Base-by-base conservation (phyloP, 768 basidiomycete genomes). In the Tylopilus subfusipes region DNA sequence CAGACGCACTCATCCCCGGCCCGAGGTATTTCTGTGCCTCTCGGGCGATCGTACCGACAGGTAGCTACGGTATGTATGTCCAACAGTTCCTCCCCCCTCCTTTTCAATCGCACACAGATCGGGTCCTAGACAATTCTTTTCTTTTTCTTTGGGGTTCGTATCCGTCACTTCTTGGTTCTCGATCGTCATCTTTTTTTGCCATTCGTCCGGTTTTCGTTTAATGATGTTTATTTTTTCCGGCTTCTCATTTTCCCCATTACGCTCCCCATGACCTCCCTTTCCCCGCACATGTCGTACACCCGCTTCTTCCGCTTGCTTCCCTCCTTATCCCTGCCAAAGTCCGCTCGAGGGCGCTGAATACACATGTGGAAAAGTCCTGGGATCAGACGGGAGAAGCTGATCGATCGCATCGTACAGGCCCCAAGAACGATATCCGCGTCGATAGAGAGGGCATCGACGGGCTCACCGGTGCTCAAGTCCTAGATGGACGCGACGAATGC, bases 401-500 rank as follows among this genome's bases (percentile, higher is more conserved):
- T 52, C 34, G 39, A 31, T 8, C 5, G 31, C 2, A 38, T 22
- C 11, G 5, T 51, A 21, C 25, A 86, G 84, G 84, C 19, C 83
- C 84, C 2, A 82, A 79, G 65, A 77, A 78, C 62, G 61, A 65
- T 0, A 58, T 82, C 10, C 70, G 76, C 53, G 64, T 76, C 2
- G 74, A 77, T 48, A 64, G 65, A 42, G 79, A 83, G 54, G 83
- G n/a, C n/a, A 18, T 83, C 9, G 81, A 86, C 57, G 79, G 81
- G 2, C 71, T 82, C 36, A 78, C 73, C 5, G 82, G 85, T 7
- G 82, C 83, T 10, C 79, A 83, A 53, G 75, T 76, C 4, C 83
- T 77, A 1, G 83, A 86, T 57, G 85, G 84, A 1, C 68, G 75
- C 22, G 78, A 77, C 30, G 81, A 74, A 31, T 83, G 84, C 59